Percentiles rank a stretch among this genome's conserved stretches.
These are phyloP conservation scores for Clavispora fructus DNA, from an alignment of 805 yeast genomes.

Conservation along the genomic window DNA sequence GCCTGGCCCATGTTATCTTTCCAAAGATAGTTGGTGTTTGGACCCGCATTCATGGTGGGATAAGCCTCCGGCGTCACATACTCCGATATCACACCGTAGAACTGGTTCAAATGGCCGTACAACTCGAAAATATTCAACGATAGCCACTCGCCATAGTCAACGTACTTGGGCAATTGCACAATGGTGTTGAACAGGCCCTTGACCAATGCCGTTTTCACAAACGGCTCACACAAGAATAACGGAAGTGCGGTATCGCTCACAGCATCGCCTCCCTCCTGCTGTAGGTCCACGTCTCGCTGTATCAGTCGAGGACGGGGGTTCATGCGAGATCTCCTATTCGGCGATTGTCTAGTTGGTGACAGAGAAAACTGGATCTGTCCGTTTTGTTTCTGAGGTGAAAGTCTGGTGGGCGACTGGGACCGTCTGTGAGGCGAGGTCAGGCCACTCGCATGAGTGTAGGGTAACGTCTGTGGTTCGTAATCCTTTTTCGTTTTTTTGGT, in stretches of 20 bases:
- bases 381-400: conserved; percentile 32
- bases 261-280: neutral
- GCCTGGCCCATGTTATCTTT: conserved; percentile 73
- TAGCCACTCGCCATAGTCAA: conserved; percentile 92
- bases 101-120: conserved; percentile 78
- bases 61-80: conserved; percentile 84
- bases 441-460: conserved; percentile 27
- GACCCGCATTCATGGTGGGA: conserved; percentile 96
- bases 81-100: conserved; percentile 86
- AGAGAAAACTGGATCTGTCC: conserved; percentile 19
- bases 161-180: conserved; percentile 91
- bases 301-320: conserved; percentile 15
- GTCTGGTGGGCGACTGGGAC: conserved; percentile 34
- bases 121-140: conserved; percentile 90
- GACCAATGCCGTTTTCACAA: conserved; percentile 87
- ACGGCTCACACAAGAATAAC: conserved; percentile 85
- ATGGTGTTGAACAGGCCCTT: conserved; percentile 96
- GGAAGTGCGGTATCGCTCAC: conserved; percentile 33
- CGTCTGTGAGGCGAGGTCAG: conserved; percentile 34
- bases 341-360: conserved; percentile 17
- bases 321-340: neutral
- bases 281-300: conserved; percentile 5
- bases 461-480: conserved; percentile 18
- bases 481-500: conserved; percentile 41
- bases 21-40: conserved; percentile 88